Conservation (phyloP, 805 yeast genomes). For the Suhomyces canberraensis region DNA sequence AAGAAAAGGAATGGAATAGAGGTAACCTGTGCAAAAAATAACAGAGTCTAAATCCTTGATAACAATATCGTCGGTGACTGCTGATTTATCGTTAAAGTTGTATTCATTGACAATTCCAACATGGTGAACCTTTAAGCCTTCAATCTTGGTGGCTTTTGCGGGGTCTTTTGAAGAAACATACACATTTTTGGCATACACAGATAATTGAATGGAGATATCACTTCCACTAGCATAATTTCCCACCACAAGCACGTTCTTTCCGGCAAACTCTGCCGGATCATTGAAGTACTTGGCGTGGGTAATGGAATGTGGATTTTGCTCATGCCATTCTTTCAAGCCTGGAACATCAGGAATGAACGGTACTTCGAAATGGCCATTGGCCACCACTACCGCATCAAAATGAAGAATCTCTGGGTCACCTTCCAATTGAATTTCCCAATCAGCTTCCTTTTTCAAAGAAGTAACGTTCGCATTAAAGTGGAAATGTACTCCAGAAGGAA, state of each 20-base stretch:
- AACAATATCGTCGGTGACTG: constrained; percentile 9
- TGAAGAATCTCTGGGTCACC: neutral
- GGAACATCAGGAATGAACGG: constrained; percentile 20
- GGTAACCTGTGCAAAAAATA: constrained; percentile 25
- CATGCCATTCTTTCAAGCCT: constrained; percentile 20
- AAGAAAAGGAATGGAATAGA: constrained; percentile 21
- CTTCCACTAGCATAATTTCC: constrained; percentile 30
- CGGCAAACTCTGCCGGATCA: constrained; percentile 12
- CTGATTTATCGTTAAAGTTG: constrained; percentile 1
- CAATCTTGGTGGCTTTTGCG: neutral
- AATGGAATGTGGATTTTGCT: constrained; percentile 12
- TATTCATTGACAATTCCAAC: constrained; percentile 3
- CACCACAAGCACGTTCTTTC: constrained; percentile 16
- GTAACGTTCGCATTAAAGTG: constrained; percentile 10
- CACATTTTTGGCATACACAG: constrained; percentile 10
- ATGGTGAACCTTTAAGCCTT: neutral
- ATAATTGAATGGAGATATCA: constrained; percentile 13
- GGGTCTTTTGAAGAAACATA: constrained; percentile 11
- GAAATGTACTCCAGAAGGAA: constrained; percentile 10
- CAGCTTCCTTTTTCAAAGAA: constrained; percentile 11
- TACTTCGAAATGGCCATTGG: constrained; percentile 24
- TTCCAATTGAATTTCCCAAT: constrained; percentile 6
- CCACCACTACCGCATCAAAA: constrained; percentile 23
- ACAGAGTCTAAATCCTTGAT: constrained; percentile 16
- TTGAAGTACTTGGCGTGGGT: constrained; percentile 21